Evolutionary conservation across 768 basidiomycete species (phyloP).

Genomic region (Boletus tomentosulus): DNA sequence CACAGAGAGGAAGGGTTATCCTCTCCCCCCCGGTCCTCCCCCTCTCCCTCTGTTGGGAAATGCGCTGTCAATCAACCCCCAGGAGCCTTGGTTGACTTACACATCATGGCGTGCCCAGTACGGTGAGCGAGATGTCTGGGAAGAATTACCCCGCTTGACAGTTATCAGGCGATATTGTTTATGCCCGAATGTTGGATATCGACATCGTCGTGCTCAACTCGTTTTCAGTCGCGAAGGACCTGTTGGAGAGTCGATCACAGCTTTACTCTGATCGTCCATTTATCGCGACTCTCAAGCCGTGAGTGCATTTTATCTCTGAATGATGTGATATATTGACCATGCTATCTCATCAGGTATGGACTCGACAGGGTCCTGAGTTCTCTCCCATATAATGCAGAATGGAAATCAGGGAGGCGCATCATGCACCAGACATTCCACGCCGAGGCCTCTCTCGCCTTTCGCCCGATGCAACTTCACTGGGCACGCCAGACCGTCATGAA

Average conservation of each 20-base stretch:
- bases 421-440: conserved; percentile 4
- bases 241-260: conserved; percentile 42
- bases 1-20: neutral
- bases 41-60: conserved; percentile 3
- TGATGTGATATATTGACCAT: too few relatives aligned
- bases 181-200: conserved; percentile 43
- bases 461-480: conserved; percentile 3
- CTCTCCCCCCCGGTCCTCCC: conserved; percentile 11
- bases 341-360: conserved; percentile 2
- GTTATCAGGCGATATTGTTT: conserved; percentile 39
- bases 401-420: conserved; percentile 1
- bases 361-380: conserved; percentile 1
- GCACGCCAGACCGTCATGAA: conserved; percentile 1
- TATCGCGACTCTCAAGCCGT: conserved; percentile 10
- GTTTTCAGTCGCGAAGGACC: conserved; percentile 36
- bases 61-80: conserved; percentile 1
- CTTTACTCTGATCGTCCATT: conserved; percentile 49
- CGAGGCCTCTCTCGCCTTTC: neutral
- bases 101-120: conserved; percentile 4
- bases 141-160: neutral
- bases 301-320: neutral
- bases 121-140: neutral
- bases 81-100: conserved; percentile 8
- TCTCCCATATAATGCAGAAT: neutral
- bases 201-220: conserved; percentile 42